Evolutionary conservation across 176 grass and related monocot genomes (phyloP).

Genomic region (Cenchrus americanus): DNA sequence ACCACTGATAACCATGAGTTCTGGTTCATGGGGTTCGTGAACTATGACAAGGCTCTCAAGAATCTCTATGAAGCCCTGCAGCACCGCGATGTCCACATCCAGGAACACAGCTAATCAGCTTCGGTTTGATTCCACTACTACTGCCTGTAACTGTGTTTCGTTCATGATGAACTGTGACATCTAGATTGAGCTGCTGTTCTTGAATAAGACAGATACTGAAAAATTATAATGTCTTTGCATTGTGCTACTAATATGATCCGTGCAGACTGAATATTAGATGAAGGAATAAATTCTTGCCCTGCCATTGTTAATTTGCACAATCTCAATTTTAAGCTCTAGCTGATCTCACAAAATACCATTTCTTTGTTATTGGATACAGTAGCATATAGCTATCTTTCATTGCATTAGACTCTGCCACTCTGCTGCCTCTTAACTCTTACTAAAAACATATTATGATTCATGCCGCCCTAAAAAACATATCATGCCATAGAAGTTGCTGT

Average conservation of each 20-base stretch:
- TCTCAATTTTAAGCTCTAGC: background rate
- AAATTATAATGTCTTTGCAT: background rate
- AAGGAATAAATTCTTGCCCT: background rate
- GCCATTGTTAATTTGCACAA: too few relatives aligned
- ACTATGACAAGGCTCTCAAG: conserved; percentile 80
- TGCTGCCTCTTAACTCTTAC: background rate
- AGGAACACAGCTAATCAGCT: conserved; percentile 12
- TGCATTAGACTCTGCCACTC: too few relatives aligned
- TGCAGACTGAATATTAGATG: background rate
- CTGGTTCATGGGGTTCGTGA: conserved; percentile 96
- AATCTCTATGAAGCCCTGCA: conserved; percentile 64
- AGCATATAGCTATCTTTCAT: background rate
- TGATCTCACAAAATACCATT: background rate
- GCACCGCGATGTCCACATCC: background rate
- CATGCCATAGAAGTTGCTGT: background rate
- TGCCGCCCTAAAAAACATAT: background rate
- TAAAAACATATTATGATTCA: background rate
- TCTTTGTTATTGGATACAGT: background rate
- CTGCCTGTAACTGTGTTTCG: background rate
- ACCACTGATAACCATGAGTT: conserved; percentile 74
- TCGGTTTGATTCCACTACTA: background rate
- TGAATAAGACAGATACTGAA: background rate
- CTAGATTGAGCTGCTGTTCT: background rate
- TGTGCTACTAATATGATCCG: background rate
- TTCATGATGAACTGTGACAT: background rate